Evolutionary conservation across 2,329 filamentous ascomycete species (phyloP), one percentile per base, ranked within the genome.

Genomic region (Ophiostoma himal-ulmi): DNA sequence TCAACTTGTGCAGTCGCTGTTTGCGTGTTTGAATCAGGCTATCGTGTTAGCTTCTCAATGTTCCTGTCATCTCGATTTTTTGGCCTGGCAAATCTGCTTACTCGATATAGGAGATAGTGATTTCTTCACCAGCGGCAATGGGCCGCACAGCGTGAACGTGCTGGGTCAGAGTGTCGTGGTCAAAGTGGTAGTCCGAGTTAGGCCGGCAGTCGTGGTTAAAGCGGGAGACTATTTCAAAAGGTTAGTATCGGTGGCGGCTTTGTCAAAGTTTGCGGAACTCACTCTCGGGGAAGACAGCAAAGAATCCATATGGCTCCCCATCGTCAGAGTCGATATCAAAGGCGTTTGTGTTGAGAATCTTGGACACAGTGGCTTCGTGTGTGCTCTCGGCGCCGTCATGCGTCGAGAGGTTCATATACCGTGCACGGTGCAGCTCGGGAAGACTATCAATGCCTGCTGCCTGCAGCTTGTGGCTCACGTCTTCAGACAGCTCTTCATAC

Each of bases 161-260:
- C 70, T 82, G 81, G 3, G 78, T 77, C 52, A 82, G 76, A 1
- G 78, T 79, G 3, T 75, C 71, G 54, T 77, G 74, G 73, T 82
- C 79, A 71, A 81, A 81, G 73, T 77, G 78, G 76, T 82, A 82
- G 74, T 80, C 81, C 39, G 80, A 78, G 71, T 82, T 82, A 39
- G 81, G 79, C 1, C 81, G 78, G 73, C 81, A 83, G 75, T 82
- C 80, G 74, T 83, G 81, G 75, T 83, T 83, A 73, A 82, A 75
- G 37, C 80, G 76, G 30, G 81, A 80, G 71, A 81, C 76, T 77
- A 41, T 14, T 48, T 20, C 14, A 20, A 37, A 3, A 22, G 30
- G n/a, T 64, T 36, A 41, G 13, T 6, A 36, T n/a, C 57, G n/a
- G 20, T 30, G 41, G 17, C 20, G 22, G 26, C 11, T 30, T 37